phyloP scores from a whole-genome alignment of 1,284 basidiomycete species.

The Leccinum holopus region DNA sequence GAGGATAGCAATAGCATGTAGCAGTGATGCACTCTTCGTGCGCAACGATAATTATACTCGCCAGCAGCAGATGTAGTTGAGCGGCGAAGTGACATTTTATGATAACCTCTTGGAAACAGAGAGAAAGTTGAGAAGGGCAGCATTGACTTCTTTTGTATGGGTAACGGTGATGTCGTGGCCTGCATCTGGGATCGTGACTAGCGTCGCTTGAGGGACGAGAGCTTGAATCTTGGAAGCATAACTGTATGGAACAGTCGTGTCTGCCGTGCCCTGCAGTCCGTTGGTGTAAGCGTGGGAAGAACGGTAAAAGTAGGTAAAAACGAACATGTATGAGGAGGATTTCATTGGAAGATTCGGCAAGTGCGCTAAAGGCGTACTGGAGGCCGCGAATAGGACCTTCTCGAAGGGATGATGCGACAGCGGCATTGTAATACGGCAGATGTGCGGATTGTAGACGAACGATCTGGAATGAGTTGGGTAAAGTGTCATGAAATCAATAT shows the following conservation, averaged over 20 bases:
- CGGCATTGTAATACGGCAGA: constrained; percentile 68
- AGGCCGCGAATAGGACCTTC: constrained; percentile 68
- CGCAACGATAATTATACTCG: constrained; percentile 5
- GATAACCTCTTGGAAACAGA: constrained; percentile 6
- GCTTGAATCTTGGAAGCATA: constrained; percentile 54
- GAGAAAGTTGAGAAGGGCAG: constrained; percentile 42
- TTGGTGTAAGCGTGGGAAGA: not conserved
- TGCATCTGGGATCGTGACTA: constrained; percentile 59
- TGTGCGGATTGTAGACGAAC: constrained; percentile 72
- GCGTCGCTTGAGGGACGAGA: constrained; percentile 52
- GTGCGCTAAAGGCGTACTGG: constrained; percentile 47
- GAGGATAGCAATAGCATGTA: constrained; percentile 11
- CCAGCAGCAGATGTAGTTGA: not conserved
- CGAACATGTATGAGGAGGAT: constrained; percentile 66
- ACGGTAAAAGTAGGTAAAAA: constrained; percentile 5
- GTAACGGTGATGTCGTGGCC: constrained; percentile 65
- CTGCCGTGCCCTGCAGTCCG: constrained; percentile 62
- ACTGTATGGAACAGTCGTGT: constrained; percentile 61
- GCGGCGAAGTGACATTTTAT: not conserved
- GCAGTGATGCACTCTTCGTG: constrained; percentile 1
- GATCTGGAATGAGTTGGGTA: constrained; percentile 38
- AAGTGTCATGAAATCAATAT: not conserved
- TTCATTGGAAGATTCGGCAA: constrained; percentile 46
- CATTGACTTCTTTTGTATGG: constrained; percentile 47
- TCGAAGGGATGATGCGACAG: constrained; percentile 71